Base-by-base conservation (phyloP, 305 asterid species). In the Rubia peregrina region DNA sequence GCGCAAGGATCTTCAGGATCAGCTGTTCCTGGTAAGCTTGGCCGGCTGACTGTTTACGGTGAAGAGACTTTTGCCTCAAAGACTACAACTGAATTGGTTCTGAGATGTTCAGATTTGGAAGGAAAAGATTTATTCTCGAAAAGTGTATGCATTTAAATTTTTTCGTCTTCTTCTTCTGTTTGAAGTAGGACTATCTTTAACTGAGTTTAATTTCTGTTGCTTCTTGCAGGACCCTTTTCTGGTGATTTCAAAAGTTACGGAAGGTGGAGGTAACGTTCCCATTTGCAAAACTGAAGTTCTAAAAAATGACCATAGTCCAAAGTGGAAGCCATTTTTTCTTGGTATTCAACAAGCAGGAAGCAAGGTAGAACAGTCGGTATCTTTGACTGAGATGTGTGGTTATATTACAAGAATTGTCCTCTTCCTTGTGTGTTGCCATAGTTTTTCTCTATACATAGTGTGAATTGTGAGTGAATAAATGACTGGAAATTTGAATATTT, bases 221-320 rank as follows among this genome's bases (percentile, higher is more conserved):
- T 30, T 30, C 36, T 30, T 30, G 36, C 36, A 30, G 4, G 36
- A 30, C 36, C 4, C 4, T 30, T 74, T 30, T 30, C 4, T 30
- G 36, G 36, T 3, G 36, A 30, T 30, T 30, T 30, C 36, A 30
- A 30, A 30, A 30, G 36, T 30, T 30, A 30, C 36, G 3, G 36
- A 3, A 30, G 36, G 4, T 30, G 4, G 36, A 30, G 36, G 36
- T 3, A 30, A 2, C 36, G 4, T 30, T 30, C 36, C 36, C 36
- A 82, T 94, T 79, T 86, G 94, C 90, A 94, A 91, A 87, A 94
- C 98, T 67, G 99, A 94, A 83, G 98, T 89, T 81, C 73, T 94
- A 80, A 86, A 86, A 81, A 89, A 94, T 77, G 90, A 94, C 56
- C 93, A 84, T 64, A 81, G 75, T 69, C 99, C 99, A 19, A 86